Evolutionary conservation across 2,329 filamentous ascomycete genomes (phyloP).

Genomic region (Aspergillus sp.): DNA sequence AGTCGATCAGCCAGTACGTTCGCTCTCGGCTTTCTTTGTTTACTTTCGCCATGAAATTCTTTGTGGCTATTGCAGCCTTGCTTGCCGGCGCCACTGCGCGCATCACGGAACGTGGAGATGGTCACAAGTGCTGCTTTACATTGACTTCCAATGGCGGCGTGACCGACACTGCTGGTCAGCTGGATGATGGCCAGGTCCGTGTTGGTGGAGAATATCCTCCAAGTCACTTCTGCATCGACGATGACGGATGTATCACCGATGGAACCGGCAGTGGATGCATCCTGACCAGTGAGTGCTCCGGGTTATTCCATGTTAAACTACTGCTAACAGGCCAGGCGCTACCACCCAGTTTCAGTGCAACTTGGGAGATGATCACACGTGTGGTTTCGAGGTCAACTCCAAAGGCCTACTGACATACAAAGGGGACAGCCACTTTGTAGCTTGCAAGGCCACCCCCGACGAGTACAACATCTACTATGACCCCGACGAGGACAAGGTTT

Average conservation of each 20-base stretch:
- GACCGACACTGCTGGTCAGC: conserved; percentile 46
- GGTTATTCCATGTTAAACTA: conserved; percentile 1
- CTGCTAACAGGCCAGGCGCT: conserved; percentile 28
- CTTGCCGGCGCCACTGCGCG: neutral
- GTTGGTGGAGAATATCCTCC: conserved; percentile 39
- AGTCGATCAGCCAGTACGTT: too few relatives aligned
- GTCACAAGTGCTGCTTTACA: conserved; percentile 39
- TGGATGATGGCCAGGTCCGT: conserved; percentile 51
- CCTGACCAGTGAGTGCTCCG: conserved; percentile 42
- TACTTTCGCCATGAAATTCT: neutral
- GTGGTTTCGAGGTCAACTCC: conserved; percentile 45
- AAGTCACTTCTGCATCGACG: conserved; percentile 44
- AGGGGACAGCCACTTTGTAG: conserved; percentile 44
- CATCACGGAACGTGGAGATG: neutral
- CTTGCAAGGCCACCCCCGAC: conserved; percentile 42
- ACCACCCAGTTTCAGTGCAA: conserved; percentile 53
- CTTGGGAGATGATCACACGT: conserved; percentile 36
- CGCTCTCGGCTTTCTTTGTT: too few relatives aligned
- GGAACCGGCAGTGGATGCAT: conserved; percentile 48
- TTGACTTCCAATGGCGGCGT: conserved; percentile 38
- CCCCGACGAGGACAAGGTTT: conserved; percentile 9
- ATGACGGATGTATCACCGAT: conserved; percentile 44
- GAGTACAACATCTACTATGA: conserved; percentile 24
- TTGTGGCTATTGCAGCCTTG: neutral
- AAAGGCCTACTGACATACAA: conserved; percentile 43